These are phyloP conservation scores for Ustilago hordei DNA, from an alignment of 1,284 basidiomycete species.

Conservation along the genomic window DNA sequence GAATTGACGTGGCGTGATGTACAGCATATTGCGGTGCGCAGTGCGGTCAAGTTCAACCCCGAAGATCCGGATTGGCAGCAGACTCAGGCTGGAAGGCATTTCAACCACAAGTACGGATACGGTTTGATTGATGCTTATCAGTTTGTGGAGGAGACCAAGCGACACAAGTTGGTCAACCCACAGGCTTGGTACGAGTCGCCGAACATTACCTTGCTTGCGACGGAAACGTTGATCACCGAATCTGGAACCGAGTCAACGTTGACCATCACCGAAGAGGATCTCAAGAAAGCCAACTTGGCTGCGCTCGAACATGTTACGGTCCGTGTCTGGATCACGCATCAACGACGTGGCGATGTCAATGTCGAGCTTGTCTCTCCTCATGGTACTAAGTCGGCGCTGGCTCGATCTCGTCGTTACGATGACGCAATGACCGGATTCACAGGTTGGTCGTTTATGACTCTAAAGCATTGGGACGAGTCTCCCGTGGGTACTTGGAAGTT, in stretches of 20 bases:
- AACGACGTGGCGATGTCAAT: conserved; percentile 89
- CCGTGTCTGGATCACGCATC: conserved; percentile 90
- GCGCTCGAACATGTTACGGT: conserved; percentile 91
- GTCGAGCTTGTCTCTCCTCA: conserved; percentile 87
- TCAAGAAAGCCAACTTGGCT: conserved; percentile 84
- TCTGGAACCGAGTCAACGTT: conserved; percentile 79
- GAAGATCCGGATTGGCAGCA: conserved; percentile 95
- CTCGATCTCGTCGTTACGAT: conserved; percentile 80
- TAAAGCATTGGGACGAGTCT: conserved; percentile 98
- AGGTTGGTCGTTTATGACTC: conserved; percentile 97
- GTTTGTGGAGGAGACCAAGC: conserved; percentile 83
- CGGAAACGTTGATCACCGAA: conserved; percentile 73
- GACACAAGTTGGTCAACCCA: conserved; percentile 90
- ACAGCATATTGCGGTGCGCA: conserved; percentile 87
- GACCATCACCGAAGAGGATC: conserved; percentile 79
- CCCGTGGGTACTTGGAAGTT: conserved; percentile 94
- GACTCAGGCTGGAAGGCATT: conserved; percentile 82
- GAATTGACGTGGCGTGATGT: conserved; percentile 97
- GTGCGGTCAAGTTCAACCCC: conserved; percentile 83
- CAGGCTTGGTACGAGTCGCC: conserved; percentile 79
- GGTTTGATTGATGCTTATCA: conserved; percentile 86
- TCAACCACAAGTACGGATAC: conserved; percentile 98
- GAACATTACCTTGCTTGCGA: conserved; percentile 48
- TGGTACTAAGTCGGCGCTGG: conserved; percentile 87
- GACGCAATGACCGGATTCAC: conserved; percentile 79